Evolutionary conservation across 2,329 filamentous ascomycete genomes (phyloP), one percentile per base, ranked within the genome.

Genomic region (Stemphylium lycopersici): DNA sequence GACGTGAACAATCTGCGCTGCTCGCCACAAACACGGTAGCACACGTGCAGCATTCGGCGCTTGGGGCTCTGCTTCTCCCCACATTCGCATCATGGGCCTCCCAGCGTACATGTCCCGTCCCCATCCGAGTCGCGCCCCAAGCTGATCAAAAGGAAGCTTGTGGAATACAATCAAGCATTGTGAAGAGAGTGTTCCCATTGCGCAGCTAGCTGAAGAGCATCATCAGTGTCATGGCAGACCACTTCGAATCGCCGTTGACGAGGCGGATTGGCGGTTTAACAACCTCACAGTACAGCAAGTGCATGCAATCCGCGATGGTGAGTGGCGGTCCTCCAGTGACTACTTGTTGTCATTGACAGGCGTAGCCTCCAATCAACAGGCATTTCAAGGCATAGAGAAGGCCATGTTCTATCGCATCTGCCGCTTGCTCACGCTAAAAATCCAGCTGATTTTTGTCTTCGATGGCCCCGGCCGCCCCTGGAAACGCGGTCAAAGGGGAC

Each of bases 381-480:
- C 71, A 4, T 77, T 71, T 20, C 77, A 77, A 55, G 76, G 77
- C 3, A 70, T 77, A 11, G 77, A 79, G 55, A 79, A 78, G 49
- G 56, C 61, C 3, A 76, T 79, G 41, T 69, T 79, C 29, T 76
- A 68, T 57, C 71, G 76, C 6, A 68, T 82, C 55, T 65, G 80
- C 43, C 75, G 77, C 4, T 74, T 84, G 1, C 72, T 83, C 22
- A 76, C 76, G 16, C 73, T 81, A 5, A 78, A 82, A 13, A 79
- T 86, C 5, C 77, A 82, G 36, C 73, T 81, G 1, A 59, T 84
- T 6, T 84, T 85, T 51, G 78, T 86, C 3, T 84, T 83, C 56
- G 83, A 85, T 52, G 82, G 83, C 0, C 72, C 79, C 8, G 76
- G 78, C 13, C 78, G 71, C 52, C 73, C 75, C 1, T 63, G 69